These are phyloP conservation scores for Hypoxylon subgilvum DNA, from an alignment of 495 filamentous ascomycete genomes.

Conservation along the genomic window DNA sequence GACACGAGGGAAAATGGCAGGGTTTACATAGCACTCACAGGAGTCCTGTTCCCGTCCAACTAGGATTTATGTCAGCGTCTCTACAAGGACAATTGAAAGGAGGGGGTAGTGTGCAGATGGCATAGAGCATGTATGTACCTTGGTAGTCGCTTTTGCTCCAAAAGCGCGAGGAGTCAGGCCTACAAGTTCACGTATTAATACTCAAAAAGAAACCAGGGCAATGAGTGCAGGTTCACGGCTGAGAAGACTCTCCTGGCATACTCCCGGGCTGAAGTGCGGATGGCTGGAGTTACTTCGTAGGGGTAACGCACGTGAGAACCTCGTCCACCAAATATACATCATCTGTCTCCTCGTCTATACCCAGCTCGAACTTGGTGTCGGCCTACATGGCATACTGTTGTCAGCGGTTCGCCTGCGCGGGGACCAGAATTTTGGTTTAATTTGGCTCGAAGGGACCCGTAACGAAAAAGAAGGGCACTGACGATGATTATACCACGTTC, in stretches of 20 bases:
- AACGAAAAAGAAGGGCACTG: not conserved
- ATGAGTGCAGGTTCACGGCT: not conserved
- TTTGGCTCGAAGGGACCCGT: too few relatives aligned
- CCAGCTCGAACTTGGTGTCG: conserved; percentile 61
- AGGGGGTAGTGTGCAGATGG: conserved; percentile 78
- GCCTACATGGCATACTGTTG: conserved; percentile 58
- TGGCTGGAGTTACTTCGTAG: too few relatives aligned
- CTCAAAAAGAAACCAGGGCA: not conserved
- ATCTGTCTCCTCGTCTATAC: conserved; percentile 74
- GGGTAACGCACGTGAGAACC: conserved; percentile 67
- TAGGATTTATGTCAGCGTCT: not conserved
- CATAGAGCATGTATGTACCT: conserved; percentile 59
- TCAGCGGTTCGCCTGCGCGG: conserved; percentile 70
- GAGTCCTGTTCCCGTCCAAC: not conserved
- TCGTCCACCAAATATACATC: conserved; percentile 89
- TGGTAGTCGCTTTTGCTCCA: conserved; percentile 69
- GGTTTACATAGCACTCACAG: not conserved
- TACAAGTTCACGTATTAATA: not conserved
- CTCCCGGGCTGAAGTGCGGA: too few relatives aligned
- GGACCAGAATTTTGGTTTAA: too few relatives aligned
- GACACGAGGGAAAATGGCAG: not conserved
- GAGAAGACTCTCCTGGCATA: not conserved
- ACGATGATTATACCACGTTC: conserved; percentile 82
- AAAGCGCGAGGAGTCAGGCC: conserved; percentile 81
- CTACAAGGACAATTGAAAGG: conserved; percentile 22